Percentiles rank a stretch among this genome's conserved stretches.
These are phyloP conservation scores for Kwoniella heveanensis DNA, from an alignment of 768 basidiomycete species.

Conservation along the genomic window DNA sequence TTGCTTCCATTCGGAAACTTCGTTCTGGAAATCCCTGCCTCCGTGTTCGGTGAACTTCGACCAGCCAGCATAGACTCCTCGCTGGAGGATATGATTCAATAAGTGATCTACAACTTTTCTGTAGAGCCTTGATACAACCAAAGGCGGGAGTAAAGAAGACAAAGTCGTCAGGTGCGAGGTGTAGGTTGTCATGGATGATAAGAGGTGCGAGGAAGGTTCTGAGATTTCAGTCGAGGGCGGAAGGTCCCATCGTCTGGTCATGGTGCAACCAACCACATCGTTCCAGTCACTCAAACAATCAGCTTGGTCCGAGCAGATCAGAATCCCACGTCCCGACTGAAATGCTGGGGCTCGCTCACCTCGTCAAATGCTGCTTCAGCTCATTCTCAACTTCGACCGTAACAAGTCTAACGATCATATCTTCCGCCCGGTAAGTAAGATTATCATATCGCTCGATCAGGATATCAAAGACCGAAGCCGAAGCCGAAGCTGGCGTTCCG, in stretches of 20 bases:
- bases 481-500: constrained; percentile 1
- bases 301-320: not conserved
- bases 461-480: constrained; percentile 76
- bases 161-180: constrained; percentile 77
- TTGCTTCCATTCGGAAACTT: constrained; percentile 81
- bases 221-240: constrained; percentile 52
- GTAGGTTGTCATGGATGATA: constrained; percentile 74
- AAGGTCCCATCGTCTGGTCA: constrained; percentile 55
- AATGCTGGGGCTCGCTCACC: constrained; percentile 57
- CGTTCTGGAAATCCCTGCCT: constrained; percentile 66
- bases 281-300: not conserved
- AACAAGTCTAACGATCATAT: constrained; percentile 81
- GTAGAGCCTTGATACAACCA: constrained; percentile 68
- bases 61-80: constrained; percentile 77
- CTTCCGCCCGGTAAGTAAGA: constrained; percentile 72
- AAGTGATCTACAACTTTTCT: constrained; percentile 71
- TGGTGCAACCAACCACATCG: constrained; percentile 1
- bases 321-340: too few species aligned
- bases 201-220: constrained; percentile 69
- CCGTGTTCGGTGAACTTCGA: constrained; percentile 64
- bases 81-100: constrained; percentile 76
- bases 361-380: constrained; percentile 71
- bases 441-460: constrained; percentile 68
- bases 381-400: constrained; percentile 77
- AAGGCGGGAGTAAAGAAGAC: constrained; percentile 65